Conservation (phyloP, 768 basidiomycete species). For the Astraeus odoratus region DNA sequence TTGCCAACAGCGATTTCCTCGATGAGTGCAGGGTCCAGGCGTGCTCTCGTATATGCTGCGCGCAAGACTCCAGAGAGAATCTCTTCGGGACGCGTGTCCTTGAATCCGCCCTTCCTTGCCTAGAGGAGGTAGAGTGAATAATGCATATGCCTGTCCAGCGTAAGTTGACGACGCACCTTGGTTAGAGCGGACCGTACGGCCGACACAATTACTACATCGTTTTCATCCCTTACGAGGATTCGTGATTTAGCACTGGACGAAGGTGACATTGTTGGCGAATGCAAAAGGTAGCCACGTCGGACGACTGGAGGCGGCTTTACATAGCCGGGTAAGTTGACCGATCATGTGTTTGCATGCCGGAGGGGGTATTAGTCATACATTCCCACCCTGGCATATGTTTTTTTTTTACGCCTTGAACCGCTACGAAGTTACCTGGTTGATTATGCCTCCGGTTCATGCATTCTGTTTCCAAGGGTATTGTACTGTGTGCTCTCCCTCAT, state of each 20-base stretch:
- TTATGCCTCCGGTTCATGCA: too few species aligned
- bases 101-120: slow-evolving; percentile 85
- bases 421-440: too few species aligned
- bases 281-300: background rate
- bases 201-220: slow-evolving; percentile 87
- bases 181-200: slow-evolving; percentile 90
- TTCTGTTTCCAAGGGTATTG: too few species aligned
- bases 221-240: slow-evolving; percentile 63
- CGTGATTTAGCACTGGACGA: slow-evolving; percentile 39
- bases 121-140: slow-evolving; percentile 22
- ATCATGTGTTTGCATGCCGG: slow-evolving; percentile 18
- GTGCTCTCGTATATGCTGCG: slow-evolving; percentile 59
- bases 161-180: slow-evolving; percentile 44
- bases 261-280: slow-evolving; percentile 14
- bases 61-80: slow-evolving; percentile 71
- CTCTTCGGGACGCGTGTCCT: slow-evolving; percentile 81
- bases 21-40: slow-evolving; percentile 74
- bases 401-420: too few species aligned
- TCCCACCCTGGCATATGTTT: slow-evolving; percentile 1
- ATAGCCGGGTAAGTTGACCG: slow-evolving; percentile 9
- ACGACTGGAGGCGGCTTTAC: slow-evolving; percentile 8
- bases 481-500: too few species aligned
- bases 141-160: background rate
- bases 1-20: slow-evolving; percentile 85
- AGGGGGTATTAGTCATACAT: background rate